Evolutionary conservation across 306 rosid genomes (phyloP).

Genomic region (Lotus japonicus): DNA sequence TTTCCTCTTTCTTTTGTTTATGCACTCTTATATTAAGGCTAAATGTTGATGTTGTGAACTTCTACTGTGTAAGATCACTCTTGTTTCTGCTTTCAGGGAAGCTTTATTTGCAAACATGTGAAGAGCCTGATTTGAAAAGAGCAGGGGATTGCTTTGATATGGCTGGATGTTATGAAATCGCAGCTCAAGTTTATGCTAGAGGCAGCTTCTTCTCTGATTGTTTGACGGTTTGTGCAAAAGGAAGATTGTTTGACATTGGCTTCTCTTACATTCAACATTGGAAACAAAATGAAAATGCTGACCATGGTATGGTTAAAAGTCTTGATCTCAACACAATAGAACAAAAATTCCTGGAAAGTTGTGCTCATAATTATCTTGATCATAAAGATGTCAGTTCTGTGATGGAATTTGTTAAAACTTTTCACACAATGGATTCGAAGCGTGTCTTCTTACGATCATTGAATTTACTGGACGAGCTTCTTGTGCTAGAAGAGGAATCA

Average conservation of each 20-base stretch:
- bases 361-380: conserved; percentile 52
- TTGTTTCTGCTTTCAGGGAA: conserved; percentile 39
- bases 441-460: conserved; percentile 45
- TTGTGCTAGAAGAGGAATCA: conserved; percentile 54
- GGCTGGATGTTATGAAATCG: conserved; percentile 41
- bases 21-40: background rate
- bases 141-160: conserved; percentile 66
- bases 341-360: conserved; percentile 49
- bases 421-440: conserved; percentile 40
- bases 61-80: background rate
- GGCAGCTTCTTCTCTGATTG: conserved; percentile 49
- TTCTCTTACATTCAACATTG: conserved; percentile 45
- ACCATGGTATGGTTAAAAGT: background rate
- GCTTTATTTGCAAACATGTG: conserved; percentile 50
- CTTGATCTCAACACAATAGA: conserved; percentile 33
- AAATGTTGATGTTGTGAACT: background rate
- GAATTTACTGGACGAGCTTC: conserved; percentile 51
- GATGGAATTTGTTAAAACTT: conserved; percentile 70
- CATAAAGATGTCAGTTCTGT: conserved; percentile 42
- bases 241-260: conserved; percentile 51
- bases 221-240: conserved; percentile 47
- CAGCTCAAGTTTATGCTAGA: conserved; percentile 56
- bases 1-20: no score
- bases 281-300: conserved; percentile 46
- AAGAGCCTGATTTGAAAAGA: conserved; percentile 40